Evolutionary conservation across 2,329 filamentous ascomycete species (phyloP), one percentile per base, ranked within the genome.

Genomic region (Fusarium penzigii): DNA sequence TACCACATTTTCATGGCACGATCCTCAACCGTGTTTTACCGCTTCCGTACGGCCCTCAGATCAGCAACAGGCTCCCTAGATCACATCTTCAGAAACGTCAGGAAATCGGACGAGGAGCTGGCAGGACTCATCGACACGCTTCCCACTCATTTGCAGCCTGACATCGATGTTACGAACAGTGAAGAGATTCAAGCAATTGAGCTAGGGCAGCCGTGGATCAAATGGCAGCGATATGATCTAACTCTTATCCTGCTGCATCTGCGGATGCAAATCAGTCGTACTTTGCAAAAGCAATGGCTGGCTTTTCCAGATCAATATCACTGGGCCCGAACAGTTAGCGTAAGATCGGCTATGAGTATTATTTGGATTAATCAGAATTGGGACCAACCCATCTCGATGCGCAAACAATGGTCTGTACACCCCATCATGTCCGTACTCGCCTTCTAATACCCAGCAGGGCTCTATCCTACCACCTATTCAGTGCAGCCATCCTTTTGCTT

Each of bases 201-300:
- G 17, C 36, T 17, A 13, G 45, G 43, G 1, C 44, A 56, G 9
- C 53, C 53, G 16, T 56, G 53, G 53, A 44, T 56, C 12, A 53
- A 56, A 29, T 56, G 53, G 53, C 53, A 56, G 20, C 44, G 51
- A 6, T 56, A 51, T 29, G 53, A 56, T 6, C 32, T 56, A n/a
- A 53, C 51, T 9, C 34, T 56, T 12, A 51, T 56, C 4, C 45
- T 56, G 5, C 17, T 56, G 6, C 53, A 56, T 44, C 53, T 50
- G 36, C 29, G 51, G 14, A 20, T 56, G 6, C 53, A 45, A 2
- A 56, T 56, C 9, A 52, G 53, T 20, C 39, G 53, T 6, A 51
- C 47, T 2, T 40, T 56, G 9, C 53, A 53, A 8, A n/a, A 38
- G 16, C 46, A 53, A 41, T 56, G 51, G 51, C 48, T 48, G 12